These are phyloP conservation scores for Sonneratia caseolaris DNA, from an alignment of 345 rosid species.

Conservation along the genomic window DNA sequence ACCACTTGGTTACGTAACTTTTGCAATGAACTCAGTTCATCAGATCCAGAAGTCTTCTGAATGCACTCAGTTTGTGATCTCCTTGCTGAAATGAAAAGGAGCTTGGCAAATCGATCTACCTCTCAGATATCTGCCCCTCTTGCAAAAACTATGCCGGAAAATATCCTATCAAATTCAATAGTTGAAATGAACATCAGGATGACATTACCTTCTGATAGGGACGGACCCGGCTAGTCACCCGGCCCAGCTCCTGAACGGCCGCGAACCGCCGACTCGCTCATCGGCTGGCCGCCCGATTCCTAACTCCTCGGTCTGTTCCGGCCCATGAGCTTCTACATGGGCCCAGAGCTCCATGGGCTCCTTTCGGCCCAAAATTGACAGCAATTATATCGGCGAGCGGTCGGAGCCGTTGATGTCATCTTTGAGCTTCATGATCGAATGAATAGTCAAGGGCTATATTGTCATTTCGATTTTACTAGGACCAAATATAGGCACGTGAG, in stretches of 20 bases:
- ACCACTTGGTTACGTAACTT: too few species aligned
- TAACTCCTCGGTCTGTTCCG: too few species aligned
- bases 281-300: too few species aligned
- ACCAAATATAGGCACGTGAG: neutral
- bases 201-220: slow-evolving; percentile 29
- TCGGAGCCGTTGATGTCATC: too few species aligned
- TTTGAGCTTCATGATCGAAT: neutral
- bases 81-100: neutral
- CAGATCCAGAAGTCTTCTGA: neutral
- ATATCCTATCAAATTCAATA: neutral
- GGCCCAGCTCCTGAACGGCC: too few species aligned
- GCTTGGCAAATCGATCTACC: slow-evolving; percentile 13
- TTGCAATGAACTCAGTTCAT: neutral
- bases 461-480: neutral
- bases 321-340: too few species aligned
- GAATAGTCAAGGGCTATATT: neutral
- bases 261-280: too few species aligned
- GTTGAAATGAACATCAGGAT: slow-evolving; percentile 1
- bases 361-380: too few species aligned
- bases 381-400: too few species aligned
- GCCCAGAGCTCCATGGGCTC: too few species aligned
- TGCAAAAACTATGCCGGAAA: slow-evolving; percentile 24
- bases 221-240: too few species aligned
- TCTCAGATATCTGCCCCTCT: slow-evolving; percentile 30
- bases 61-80: neutral